A percentile compares a stretch with the other conserved stretches of the same genome.
These are phyloP conservation scores for Geotrichum citri-aurantii DNA, from an alignment of 1,139 yeast genomes.

Conservation along the genomic window DNA sequence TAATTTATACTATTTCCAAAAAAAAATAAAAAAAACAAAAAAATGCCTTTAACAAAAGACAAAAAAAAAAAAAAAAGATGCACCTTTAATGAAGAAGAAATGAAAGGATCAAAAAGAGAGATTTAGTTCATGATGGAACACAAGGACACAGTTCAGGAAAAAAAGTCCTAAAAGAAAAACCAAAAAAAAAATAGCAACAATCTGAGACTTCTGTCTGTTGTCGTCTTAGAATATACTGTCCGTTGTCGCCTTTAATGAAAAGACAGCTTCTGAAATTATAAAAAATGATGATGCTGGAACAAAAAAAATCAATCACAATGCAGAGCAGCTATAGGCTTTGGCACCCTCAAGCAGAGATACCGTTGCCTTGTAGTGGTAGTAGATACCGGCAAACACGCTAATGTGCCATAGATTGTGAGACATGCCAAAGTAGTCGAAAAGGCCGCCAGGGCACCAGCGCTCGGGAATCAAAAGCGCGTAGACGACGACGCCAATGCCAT, in stretches of 20 bases:
- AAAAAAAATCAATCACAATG: not conserved
- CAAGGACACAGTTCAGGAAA: not conserved
- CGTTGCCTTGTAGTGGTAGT: constrained; percentile 78
- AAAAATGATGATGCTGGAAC: not conserved
- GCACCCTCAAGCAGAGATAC: constrained; percentile 57
- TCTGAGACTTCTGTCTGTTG: not conserved
- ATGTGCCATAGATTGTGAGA: constrained; percentile 95
- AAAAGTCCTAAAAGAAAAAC: not conserved
- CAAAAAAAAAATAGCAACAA: not conserved
- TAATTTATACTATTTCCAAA: not conserved
- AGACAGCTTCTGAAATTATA: not conserved
- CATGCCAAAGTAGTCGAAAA: constrained; percentile 72
- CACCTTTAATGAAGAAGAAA: not conserved
- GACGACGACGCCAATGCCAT: constrained; percentile 74
- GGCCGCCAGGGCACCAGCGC: constrained; percentile 52
- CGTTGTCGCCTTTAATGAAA: not conserved
- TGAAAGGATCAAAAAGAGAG: not conserved
- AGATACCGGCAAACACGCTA: constrained; percentile 78
- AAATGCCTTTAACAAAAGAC: not conserved
- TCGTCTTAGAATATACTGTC: too few species aligned
- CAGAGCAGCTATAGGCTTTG: constrained; percentile 29
- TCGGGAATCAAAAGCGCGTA: constrained; percentile 90
- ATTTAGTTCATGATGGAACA: not conserved
- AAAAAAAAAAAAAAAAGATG: not conserved
- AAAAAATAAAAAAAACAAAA: not conserved